These are phyloP conservation scores for Fonsecaea pedrosoi DNA, from an alignment of 2,329 filamentous ascomycete species.

Conservation along the genomic window DNA sequence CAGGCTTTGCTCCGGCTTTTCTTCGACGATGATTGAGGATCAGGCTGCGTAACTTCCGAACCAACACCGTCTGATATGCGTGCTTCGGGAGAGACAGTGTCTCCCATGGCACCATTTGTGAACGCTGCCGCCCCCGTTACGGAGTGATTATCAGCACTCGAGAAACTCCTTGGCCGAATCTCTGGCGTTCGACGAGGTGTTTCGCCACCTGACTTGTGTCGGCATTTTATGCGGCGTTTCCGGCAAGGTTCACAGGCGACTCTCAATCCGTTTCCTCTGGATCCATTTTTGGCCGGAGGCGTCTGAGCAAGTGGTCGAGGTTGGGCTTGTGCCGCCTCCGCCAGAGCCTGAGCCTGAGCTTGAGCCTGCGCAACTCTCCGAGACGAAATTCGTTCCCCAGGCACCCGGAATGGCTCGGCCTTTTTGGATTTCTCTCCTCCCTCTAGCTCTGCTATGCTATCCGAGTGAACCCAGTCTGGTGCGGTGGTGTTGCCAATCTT, in stretches of 20 bases:
- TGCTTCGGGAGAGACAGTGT: slow-evolving; percentile 18
- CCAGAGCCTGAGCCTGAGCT: slow-evolving; percentile 25
- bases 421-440: slow-evolving; percentile 37
- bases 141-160: slow-evolving; percentile 31
- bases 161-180: slow-evolving; percentile 40
- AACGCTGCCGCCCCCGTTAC: slow-evolving; percentile 11
- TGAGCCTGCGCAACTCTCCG: slow-evolving; percentile 44
- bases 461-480: slow-evolving; percentile 67
- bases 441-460: slow-evolving; percentile 53
- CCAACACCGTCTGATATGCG: slow-evolving; percentile 17
- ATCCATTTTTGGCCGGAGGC: slow-evolving; percentile 55
- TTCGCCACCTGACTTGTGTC: slow-evolving; percentile 64
- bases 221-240: slow-evolving; percentile 67
- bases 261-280: slow-evolving; percentile 46
- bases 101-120: slow-evolving; percentile 20
- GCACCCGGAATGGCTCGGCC: slow-evolving; percentile 34
- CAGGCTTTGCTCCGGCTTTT: slow-evolving; percentile 69
- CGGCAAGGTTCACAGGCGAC: slow-evolving; percentile 68
- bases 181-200: slow-evolving; percentile 42
- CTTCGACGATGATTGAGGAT: slow-evolving; percentile 51
- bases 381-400: slow-evolving; percentile 52
- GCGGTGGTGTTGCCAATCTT: slow-evolving; percentile 69
- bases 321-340: neutral
- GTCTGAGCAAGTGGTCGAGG: slow-evolving; percentile 1
- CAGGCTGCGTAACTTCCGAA: slow-evolving; percentile 12